Evolutionary conservation across 768 basidiomycete genomes (phyloP), one percentile per base, ranked within the genome.

Genomic region (Pleurotus djamor): DNA sequence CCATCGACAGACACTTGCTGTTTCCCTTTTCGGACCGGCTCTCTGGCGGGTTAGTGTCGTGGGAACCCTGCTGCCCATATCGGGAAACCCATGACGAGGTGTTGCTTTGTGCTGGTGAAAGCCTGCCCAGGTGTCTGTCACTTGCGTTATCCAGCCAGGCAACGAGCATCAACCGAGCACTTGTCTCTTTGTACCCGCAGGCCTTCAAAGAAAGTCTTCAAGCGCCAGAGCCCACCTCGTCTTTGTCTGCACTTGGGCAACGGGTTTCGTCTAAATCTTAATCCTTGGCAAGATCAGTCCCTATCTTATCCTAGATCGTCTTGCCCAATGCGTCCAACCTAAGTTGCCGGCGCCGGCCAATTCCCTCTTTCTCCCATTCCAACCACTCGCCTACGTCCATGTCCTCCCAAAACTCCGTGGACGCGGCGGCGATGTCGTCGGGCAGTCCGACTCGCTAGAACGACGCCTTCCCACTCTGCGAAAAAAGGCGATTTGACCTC

Each of bases 241-340:
- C 49, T 50, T 50, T 50, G 49, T 50, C 34, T 12, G 12, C 16
- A 35, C 21, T 7, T 33, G 34, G 16, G 16, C 17, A 35, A 50
- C 49, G 34, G 17, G 49, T 48, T 12, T 28, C 47, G 13, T 14
- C 47, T 13, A 59, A 59, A 60, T 68, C 66, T 64, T 61, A 65
- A 59, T 57, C 64, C 65, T 64, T 63, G 48, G 65, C 57, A 32
- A 35, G 34, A 50, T 58, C 56, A 37, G 66, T 17, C 41, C 50
- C 58, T 58, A 69, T 73, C 69, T 72, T 66, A 69, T 73, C 72
- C 64, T 60, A 66, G 65, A 72, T 72, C 67, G 60, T 59, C 59
- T 52, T 59, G 59, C 49, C 49, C 49, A 50, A 35, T 50, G 21
- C 34, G 49, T 50, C 49, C 55, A 34, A 60, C 45, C 57, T 61